Percentiles rank a stretch among this genome's conserved stretches.
Conservation (phyloP, 2,329 filamentous ascomycete species). For the Dothiorella sarmentorum region DNA sequence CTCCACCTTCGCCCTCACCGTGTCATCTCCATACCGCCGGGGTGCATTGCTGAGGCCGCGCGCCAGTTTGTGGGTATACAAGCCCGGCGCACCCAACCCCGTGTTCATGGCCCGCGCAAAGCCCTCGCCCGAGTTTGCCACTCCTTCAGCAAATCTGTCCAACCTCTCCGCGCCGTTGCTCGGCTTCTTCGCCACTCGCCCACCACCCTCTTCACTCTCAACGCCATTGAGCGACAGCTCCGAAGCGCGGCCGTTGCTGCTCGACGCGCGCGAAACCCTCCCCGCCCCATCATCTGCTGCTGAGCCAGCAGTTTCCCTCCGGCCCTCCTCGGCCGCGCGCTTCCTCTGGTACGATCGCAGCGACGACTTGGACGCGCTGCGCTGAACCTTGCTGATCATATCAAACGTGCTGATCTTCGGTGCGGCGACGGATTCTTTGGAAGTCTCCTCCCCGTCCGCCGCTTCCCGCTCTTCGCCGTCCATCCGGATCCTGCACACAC, state of each 20-base stretch:
- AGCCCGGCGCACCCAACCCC: conserved; percentile 74
- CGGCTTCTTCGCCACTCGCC: neutral
- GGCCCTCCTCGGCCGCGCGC: neutral
- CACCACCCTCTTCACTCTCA: neutral
- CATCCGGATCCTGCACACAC: too few species aligned
- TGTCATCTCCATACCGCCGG: conserved; percentile 72
- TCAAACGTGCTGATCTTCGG: neutral
- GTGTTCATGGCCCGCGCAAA: conserved; percentile 68
- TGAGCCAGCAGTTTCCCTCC: neutral
- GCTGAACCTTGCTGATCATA: neutral
- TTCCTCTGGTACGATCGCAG: neutral
- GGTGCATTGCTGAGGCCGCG: conserved; percentile 88
- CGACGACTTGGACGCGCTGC: neutral
- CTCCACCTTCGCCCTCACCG: conserved; percentile 72
- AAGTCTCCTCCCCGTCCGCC: neutral
- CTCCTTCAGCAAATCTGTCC: neutral
- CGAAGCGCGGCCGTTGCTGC: neutral
- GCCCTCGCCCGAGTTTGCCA: conserved; percentile 62
- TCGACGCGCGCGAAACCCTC: neutral
- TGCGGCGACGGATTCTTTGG: neutral
- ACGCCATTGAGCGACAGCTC: neutral
- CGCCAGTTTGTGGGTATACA: conserved; percentile 76
- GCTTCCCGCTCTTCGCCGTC: neutral
- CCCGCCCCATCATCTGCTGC: neutral
- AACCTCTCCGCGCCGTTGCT: neutral